These are phyloP conservation scores for Garcia nutans DNA, from an alignment of 345 rosid genomes.

Conservation along the genomic window DNA sequence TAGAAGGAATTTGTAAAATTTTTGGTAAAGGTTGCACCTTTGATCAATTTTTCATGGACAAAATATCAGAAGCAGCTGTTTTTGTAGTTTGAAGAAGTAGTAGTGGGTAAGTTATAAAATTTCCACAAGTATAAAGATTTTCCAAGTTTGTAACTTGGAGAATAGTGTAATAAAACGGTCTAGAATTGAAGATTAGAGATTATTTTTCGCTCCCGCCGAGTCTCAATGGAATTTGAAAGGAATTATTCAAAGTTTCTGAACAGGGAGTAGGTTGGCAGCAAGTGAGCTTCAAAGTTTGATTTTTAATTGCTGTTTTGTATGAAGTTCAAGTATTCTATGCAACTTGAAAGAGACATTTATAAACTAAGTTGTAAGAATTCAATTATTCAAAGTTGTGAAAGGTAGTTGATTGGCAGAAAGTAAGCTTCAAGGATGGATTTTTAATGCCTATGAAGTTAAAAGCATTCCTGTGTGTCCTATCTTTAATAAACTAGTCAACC, in stretches of 20 bases:
- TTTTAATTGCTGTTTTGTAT: not conserved
- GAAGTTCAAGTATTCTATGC: not conserved
- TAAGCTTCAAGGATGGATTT: too few species aligned
- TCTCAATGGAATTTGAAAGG: not conserved
- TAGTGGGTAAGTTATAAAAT: too few species aligned
- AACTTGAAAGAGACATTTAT: not conserved
- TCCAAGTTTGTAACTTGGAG: not conserved
- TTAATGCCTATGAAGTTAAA: too few species aligned
- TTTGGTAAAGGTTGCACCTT: too few species aligned
- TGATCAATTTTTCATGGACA: not conserved
- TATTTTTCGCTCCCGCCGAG: not conserved
- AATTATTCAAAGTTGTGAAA: too few species aligned
- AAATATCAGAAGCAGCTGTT: not conserved
- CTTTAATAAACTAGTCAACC: too few species aligned
- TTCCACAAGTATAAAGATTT: not conserved
- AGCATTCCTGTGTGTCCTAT: too few species aligned
- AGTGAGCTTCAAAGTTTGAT: not conserved
- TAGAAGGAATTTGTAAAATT: not conserved
- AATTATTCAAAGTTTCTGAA: not conserved
- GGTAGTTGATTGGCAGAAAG: too few species aligned
- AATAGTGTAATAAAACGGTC: not conserved
- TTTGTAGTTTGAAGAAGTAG: not conserved
- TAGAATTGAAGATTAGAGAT: not conserved
- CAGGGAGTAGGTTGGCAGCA: not conserved
- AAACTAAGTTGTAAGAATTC: too few species aligned